Evolutionary conservation across 2,329 filamentous ascomycete species (phyloP), one percentile per base, ranked within the genome.

Genomic region (Emmonsia crescens): DNA sequence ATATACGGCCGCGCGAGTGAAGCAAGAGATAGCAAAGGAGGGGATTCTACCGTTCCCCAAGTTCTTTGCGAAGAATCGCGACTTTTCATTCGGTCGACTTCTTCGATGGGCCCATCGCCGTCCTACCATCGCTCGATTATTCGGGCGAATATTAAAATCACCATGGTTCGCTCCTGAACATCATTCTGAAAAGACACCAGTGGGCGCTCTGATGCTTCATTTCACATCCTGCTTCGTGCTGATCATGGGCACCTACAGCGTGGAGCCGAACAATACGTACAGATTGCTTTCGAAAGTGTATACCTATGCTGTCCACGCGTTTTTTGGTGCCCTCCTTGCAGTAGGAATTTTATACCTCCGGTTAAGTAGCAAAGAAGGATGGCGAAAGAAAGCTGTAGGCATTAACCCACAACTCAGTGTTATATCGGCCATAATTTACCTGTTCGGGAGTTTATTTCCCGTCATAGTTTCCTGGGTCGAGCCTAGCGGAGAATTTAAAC

Each of bases 1-100:
- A 0, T 85, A 67, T 64, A 82, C 80, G 0, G 78, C 80, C 8
- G 77, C 81, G 2, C 75, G 81, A 63, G 78, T 85, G 21, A 84
- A 85, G 68, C 82, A 85, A 66, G 82, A 85, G 67, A 83, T 85
- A 51, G 83, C 82, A 8, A 84, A 85, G 66, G 80, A 83, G 68
- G 82, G 82, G 0, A 77, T 83, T 59, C 70, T 83, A 1, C 81
- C 81, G 0, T 81, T 72, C 60, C 75, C 79, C 3, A 74, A 75
- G 42, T 79, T 82, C 70, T 80, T 82, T 63, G 80, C 61, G 9
- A 36, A 38, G 19, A 52, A 62, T 31, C 31, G 48, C 5, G 56
- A 62, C 31, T 36, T 62, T 31, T 48, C 52, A 51, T 52, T 62
- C 6, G 57, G 48, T 24, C 48, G 58, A 8, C 24, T 57, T 38